These are phyloP conservation scores for Phytophthora multivora DNA, from an alignment of 352 stramenopile species.

Conservation along the genomic window DNA sequence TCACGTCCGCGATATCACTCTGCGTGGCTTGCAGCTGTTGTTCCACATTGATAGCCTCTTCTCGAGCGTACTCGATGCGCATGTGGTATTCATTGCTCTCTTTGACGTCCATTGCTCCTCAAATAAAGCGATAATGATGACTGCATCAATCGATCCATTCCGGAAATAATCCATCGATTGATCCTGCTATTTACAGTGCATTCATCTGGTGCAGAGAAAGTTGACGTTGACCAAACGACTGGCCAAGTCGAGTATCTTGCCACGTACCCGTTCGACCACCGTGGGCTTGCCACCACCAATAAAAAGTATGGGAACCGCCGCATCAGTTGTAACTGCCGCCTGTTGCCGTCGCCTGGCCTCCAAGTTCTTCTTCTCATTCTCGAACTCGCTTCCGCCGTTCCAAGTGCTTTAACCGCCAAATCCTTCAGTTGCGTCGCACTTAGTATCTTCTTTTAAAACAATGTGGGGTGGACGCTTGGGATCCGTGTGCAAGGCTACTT, in stretches of 20 bases:
- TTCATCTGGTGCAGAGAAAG: neutral
- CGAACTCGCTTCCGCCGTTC: constrained; percentile 28
- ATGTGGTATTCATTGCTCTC: constrained; percentile 42
- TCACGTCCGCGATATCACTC: constrained; percentile 41
- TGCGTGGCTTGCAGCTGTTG: constrained; percentile 43
- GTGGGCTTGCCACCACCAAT: constrained; percentile 16
- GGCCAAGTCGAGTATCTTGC: constrained; percentile 12
- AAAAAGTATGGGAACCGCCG: constrained; percentile 26
- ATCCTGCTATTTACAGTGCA: neutral
- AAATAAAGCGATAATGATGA: constrained; percentile 2
- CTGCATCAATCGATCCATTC: neutral
- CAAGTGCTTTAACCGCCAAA: constrained; percentile 6
- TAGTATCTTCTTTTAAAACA: constrained; percentile 8
- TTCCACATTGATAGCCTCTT: constrained; percentile 39
- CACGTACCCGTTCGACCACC: constrained; percentile 22
- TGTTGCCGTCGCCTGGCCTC: neutral
- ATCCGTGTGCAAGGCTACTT: constrained; percentile 12
- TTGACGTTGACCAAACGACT: constrained; percentile 5
- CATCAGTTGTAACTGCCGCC: constrained; percentile 16
- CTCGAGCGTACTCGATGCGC: constrained; percentile 45
- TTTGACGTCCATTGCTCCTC: constrained; percentile 30
- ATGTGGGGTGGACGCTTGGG: constrained; percentile 17
- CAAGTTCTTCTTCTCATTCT: constrained; percentile 14
- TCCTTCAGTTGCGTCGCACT: constrained; percentile 2
- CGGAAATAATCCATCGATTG: neutral